phyloP scores from a whole-genome alignment of 1,284 basidiomycete species.

The Marasmius fiardii region DNA sequence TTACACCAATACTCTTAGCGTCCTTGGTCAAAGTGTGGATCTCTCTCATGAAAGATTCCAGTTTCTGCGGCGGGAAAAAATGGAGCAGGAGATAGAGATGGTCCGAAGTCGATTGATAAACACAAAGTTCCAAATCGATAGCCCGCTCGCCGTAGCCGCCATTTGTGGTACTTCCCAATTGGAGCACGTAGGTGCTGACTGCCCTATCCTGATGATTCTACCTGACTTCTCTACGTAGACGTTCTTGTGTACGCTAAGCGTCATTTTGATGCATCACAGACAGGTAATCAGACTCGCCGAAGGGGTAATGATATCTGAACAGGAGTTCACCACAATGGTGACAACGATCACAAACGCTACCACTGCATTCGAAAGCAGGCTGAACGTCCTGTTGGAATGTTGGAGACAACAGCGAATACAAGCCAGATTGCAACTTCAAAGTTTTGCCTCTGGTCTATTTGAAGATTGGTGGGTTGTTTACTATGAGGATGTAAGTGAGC shows the following conservation, averaged over 20 bases:
- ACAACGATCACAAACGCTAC: background rate
- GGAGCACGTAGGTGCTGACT: background rate
- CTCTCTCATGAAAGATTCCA: background rate
- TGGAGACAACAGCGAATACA: background rate
- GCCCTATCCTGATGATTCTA: background rate
- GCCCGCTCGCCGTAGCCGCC: background rate
- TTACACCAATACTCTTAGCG: background rate
- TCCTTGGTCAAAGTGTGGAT: background rate
- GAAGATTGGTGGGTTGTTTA: conserved; percentile 1
- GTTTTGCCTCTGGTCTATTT: background rate
- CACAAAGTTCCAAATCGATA: background rate
- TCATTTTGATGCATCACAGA: background rate
- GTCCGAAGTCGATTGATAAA: background rate
- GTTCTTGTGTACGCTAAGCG: background rate
- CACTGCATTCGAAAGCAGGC: background rate
- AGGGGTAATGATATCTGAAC: background rate
- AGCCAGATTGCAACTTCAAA: background rate
- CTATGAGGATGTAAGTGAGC: background rate
- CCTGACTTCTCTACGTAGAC: background rate
- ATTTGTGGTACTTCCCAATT: background rate
- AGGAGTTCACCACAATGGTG: background rate
- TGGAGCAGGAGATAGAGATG: background rate
- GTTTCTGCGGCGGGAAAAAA: background rate
- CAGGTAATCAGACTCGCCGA: background rate
- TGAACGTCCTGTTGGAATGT: background rate